Evolutionary conservation across 176 grass and related monocot genomes (phyloP), one percentile per base, ranked within the genome.

Genomic region (Bromus sterilis): DNA sequence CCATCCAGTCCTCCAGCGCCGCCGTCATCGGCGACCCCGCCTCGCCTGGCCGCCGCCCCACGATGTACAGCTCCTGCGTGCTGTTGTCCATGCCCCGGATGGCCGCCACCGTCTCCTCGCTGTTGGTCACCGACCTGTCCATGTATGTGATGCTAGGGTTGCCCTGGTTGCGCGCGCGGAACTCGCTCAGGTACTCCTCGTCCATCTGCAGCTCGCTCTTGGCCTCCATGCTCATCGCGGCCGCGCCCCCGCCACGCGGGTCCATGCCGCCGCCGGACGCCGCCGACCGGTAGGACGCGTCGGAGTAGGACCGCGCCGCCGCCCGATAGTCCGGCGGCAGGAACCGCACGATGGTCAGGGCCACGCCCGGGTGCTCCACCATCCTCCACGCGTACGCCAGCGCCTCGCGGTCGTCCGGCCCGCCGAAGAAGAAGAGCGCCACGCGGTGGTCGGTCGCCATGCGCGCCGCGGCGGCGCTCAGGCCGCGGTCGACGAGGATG

Each of bases 331-430:
- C 85, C 23, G 88, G 80, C 28, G 78, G 87, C 56, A 92, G 25
- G 84, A 87, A 97, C 0, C 86, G 88, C 14, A 97, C 56, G 44
- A 93, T 78, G 30, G 86, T 91, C 23, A 97, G 91, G 70, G 68
- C 67, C 9, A 97, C 66, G 10, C 82, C 79, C 6, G 88, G 91
- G 39, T 93, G 72, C 64, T 93, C 89, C 21, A 93, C 82, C 88
- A 97, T 91, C 16, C 91, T 82, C 63, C 86, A 70, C 49, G 86
- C 89, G 85, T 85, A 91, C 9, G 88, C 81, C 7, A 93, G 89
- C 20, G 84, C 89, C 60, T 97, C 94, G 1, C 94, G 91, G 75
- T 97, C 91, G 80, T 97, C 91, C n/a, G 92, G 89, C 21, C 88
- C 92, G 60, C 89, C 92, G 75, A 94, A 94, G 89, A 91, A 94